Conservation (phyloP, 176 grass and related monocot species). For the Chrysopogon serrulatus region DNA sequence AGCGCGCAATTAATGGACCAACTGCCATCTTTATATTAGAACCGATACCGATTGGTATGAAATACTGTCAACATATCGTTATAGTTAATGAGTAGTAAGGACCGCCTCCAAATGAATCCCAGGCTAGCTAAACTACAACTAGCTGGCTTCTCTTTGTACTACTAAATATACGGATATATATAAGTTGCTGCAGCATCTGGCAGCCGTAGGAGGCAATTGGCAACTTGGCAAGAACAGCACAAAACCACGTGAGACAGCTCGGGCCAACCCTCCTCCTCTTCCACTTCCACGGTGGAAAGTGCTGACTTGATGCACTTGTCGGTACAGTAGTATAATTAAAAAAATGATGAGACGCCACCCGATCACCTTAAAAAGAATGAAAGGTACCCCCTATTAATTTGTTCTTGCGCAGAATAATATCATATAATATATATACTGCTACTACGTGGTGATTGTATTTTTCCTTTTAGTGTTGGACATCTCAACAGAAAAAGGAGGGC, state of each 20-base stretch:
- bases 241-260: slow-evolving; percentile 31
- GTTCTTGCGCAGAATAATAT: neutral
- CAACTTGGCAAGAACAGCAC: slow-evolving; percentile 12
- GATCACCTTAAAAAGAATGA: neutral
- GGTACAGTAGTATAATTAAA: neutral
- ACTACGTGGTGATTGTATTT: neutral
- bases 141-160: neutral
- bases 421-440: neutral
- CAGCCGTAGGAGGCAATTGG: neutral
- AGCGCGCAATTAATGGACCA: too few species aligned
- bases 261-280: neutral
- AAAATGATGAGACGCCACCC: neutral
- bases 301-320: slow-evolving; percentile 23
- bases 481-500: neutral
- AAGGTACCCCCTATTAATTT: neutral
- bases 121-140: neutral
- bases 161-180: neutral
- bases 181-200: neutral
- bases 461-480: neutral
- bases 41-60: neutral
- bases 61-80: neutral
- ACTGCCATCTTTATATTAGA: neutral
- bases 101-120: neutral
- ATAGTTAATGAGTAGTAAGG: neutral
- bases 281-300: slow-evolving; percentile 29